Conservation (phyloP, 73 alveolate genomes). For the Uronychia setigera region DNA sequence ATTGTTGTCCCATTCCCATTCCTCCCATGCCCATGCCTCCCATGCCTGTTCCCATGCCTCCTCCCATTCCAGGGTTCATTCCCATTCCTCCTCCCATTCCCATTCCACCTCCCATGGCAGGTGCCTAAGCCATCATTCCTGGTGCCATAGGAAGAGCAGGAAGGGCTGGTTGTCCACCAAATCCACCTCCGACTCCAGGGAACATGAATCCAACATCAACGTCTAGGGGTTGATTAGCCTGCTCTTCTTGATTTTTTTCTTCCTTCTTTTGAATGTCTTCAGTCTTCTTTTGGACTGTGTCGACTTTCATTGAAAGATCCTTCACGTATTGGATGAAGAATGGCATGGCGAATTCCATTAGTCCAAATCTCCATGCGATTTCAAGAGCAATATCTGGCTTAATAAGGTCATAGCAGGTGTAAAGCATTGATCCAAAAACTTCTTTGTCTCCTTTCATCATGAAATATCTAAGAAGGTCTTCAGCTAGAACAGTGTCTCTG, state of each 20-base stretch:
- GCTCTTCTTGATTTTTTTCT: slow-evolving; percentile 74
- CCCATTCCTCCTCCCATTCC: too few relatives aligned
- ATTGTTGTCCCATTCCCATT: too few relatives aligned
- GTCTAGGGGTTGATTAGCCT: slow-evolving; percentile 73
- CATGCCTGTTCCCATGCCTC: background rate
- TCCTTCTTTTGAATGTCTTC: slow-evolving; percentile 95
- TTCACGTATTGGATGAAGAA: slow-evolving; percentile 96
- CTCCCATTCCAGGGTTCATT: slow-evolving; percentile 62
- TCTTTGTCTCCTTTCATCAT: slow-evolving; percentile 95
- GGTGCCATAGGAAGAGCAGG: slow-evolving; percentile 41
- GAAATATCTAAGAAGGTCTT: slow-evolving; percentile 93
- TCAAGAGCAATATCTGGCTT: slow-evolving; percentile 98
- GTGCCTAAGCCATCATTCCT: too few relatives aligned
- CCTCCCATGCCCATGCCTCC: slow-evolving; percentile 49
- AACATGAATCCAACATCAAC: slow-evolving; percentile 67
- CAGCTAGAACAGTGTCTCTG: slow-evolving; percentile 88
- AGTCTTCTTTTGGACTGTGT: slow-evolving; percentile 89
- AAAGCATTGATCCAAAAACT: slow-evolving; percentile 94
- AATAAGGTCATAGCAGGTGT: slow-evolving; percentile 97
- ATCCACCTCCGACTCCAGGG: slow-evolving; percentile 69
- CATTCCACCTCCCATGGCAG: slow-evolving; percentile 79
- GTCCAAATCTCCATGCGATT: slow-evolving; percentile 97
- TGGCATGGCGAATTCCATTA: slow-evolving; percentile 97
- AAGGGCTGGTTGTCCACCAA: slow-evolving; percentile 58
- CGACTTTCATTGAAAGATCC: slow-evolving; percentile 93